A percentile compares a stretch with the other conserved stretches of the same genome.
phyloP scores from a whole-genome alignment of 1,139 yeast species.

The Kluyveromyces marxianus region DNA sequence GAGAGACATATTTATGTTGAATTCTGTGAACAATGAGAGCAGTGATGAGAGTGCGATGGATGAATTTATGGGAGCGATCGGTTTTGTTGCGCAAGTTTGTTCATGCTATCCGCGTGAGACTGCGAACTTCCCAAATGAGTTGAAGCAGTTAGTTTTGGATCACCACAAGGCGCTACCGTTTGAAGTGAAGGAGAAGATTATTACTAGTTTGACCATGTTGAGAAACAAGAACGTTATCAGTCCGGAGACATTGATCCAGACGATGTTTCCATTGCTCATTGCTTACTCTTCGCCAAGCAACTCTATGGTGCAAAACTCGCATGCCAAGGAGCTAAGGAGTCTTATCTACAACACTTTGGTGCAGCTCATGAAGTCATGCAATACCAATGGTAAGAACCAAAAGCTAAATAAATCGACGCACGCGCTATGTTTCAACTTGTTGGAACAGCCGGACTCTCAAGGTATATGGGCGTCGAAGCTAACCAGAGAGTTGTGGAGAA shows the following conservation, averaged over 20 bases:
- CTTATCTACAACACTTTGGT: slow-evolving; percentile 77
- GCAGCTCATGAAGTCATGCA: slow-evolving; percentile 70
- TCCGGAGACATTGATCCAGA: slow-evolving; percentile 74
- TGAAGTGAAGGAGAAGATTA: slow-evolving; percentile 82
- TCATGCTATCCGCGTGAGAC: slow-evolving; percentile 87
- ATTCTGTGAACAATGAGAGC: slow-evolving; percentile 22
- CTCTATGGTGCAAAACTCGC: slow-evolving; percentile 44
- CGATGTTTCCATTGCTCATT: slow-evolving; percentile 73
- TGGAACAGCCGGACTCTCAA: slow-evolving; percentile 69
- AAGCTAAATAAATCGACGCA: slow-evolving; percentile 84
- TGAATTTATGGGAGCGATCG: slow-evolving; percentile 78
- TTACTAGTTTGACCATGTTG: slow-evolving; percentile 82
- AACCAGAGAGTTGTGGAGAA: slow-evolving; percentile 92
- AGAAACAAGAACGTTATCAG: slow-evolving; percentile 78
- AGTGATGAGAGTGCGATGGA: slow-evolving; percentile 42
- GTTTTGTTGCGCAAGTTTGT: slow-evolving; percentile 89
- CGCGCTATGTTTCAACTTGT: slow-evolving; percentile 76
- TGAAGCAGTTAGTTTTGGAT: slow-evolving; percentile 56
- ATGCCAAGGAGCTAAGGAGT: slow-evolving; percentile 74
- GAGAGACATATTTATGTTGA: slow-evolving; percentile 66
- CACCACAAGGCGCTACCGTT: slow-evolving; percentile 80
- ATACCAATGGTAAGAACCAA: slow-evolving; percentile 73
- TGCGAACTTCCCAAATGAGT: slow-evolving; percentile 70
- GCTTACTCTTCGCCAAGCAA: slow-evolving; percentile 44
- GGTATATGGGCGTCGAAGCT: slow-evolving; percentile 96